These are phyloP conservation scores for Candida quercuum DNA, from an alignment of 805 yeast species.

Conservation along the genomic window DNA sequence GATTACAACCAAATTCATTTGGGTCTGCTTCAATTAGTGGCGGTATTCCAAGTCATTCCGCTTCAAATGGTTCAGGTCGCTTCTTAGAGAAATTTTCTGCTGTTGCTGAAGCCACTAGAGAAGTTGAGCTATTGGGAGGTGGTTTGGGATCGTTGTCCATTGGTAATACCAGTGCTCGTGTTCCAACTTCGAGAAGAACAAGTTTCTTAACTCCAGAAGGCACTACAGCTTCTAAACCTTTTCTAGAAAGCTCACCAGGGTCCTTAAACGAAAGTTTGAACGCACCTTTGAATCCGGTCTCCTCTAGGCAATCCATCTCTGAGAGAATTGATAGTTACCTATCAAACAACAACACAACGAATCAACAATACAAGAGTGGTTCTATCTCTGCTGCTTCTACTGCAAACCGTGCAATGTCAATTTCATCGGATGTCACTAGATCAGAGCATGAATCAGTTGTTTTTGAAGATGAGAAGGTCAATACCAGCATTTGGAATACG, in stretches of 20 bases:
- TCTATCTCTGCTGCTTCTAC: constrained; percentile 3
- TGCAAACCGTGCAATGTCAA: constrained; percentile 17
- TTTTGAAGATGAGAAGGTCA: constrained; percentile 24
- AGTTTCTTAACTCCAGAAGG: constrained; percentile 38
- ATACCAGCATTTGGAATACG: constrained; percentile 55
- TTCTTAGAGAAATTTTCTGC: constrained; percentile 59
- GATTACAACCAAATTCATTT: constrained; percentile 35
- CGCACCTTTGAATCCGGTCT: constrained; percentile 10
- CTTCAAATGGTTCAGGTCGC: constrained; percentile 29
- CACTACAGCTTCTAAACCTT: constrained; percentile 18
- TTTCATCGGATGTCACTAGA: constrained; percentile 23
- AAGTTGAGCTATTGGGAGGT: constrained; percentile 44
- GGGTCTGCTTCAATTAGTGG: constrained; percentile 62
- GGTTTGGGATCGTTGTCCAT: constrained; percentile 37
- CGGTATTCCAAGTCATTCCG: constrained; percentile 29
- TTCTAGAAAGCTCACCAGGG: constrained; percentile 22
- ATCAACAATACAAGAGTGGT: constrained; percentile 31
- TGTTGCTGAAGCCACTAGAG: constrained; percentile 67
- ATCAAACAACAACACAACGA: constrained; percentile 38
- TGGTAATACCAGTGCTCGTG: constrained; percentile 27
- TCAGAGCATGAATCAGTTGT: constrained; percentile 31
- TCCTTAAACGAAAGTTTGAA: constrained; percentile 26
- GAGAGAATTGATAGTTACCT: constrained; percentile 58
- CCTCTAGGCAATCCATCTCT: constrained; percentile 24
- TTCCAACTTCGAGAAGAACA: constrained; percentile 44